phyloP scores from a whole-genome alignment of 306 rosid genomes.

The Vachellia pachyceras region DNA sequence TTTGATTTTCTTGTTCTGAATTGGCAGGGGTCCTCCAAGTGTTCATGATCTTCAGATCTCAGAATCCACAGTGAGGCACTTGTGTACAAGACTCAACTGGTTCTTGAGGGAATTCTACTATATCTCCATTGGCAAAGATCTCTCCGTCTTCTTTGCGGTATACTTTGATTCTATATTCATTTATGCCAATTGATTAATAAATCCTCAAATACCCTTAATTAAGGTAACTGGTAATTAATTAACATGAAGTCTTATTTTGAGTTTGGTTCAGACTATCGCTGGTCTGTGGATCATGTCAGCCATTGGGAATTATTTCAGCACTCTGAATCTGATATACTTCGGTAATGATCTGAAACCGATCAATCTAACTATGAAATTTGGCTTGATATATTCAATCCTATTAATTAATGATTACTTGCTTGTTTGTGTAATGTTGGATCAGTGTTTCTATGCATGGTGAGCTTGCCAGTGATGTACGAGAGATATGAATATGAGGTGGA shows the following conservation, averaged over 20 bases:
- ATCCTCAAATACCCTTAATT: too few species aligned
- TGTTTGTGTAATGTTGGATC: too few species aligned
- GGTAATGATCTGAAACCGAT: background rate
- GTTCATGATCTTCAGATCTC: background rate
- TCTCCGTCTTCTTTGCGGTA: background rate
- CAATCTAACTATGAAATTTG: too few species aligned
- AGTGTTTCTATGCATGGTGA: background rate
- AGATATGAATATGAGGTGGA: constrained; percentile 7
- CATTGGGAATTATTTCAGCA: background rate
- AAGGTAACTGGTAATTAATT: too few species aligned
- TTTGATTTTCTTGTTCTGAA: background rate
- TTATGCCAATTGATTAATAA: too few species aligned
- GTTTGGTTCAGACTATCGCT: background rate
- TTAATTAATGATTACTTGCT: too few species aligned
- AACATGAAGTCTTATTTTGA: too few species aligned
- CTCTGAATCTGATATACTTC: constrained; percentile 5
- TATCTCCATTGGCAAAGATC: background rate
- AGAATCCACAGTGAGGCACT: background rate
- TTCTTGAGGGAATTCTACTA: background rate
- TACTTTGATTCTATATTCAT: background rate
- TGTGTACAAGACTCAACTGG: background rate
- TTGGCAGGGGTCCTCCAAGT: background rate
- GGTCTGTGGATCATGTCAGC: constrained; percentile 12
- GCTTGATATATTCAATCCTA: too few species aligned
- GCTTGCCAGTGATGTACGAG: background rate